Conservation (phyloP, 1,139 yeast genomes). For the Lodderomyces elongisporus region DNA sequence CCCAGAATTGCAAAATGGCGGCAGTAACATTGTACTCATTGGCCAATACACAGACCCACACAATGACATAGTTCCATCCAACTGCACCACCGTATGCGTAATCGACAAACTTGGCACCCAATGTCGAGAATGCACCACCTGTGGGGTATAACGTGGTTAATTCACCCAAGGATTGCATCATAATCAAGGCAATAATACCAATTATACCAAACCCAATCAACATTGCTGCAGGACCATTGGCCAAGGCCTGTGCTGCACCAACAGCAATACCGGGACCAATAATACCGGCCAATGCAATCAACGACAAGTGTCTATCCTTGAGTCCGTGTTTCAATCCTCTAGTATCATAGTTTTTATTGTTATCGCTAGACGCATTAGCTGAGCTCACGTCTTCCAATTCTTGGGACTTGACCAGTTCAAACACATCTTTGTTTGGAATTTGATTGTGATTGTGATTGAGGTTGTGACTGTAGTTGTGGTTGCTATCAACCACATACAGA, state of each 20-base stretch:
- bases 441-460: too few relatives aligned
- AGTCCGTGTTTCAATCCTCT: conserved; percentile 26
- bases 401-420: conserved; percentile 5
- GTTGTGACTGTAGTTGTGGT: too few relatives aligned
- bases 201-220: conserved; percentile 44
- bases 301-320: conserved; percentile 41
- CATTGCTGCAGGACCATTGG: conserved; percentile 44
- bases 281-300: conserved; percentile 51
- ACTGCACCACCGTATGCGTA: conserved; percentile 56
- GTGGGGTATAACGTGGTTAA: conserved; percentile 47
- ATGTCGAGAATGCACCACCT: conserved; percentile 52
- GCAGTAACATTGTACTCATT: conserved; percentile 56
- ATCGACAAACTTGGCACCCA: conserved; percentile 50
- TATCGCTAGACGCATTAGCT: too few relatives aligned
- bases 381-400: conserved; percentile 1
- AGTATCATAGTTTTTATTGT: conserved; percentile 9
- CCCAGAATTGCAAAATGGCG: conserved; percentile 53
- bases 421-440: conserved; percentile 3
- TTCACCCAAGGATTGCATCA: conserved; percentile 59
- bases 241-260: conserved; percentile 43
- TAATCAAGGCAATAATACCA: conserved; percentile 51
- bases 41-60: conserved; percentile 58
- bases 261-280: conserved; percentile 52
- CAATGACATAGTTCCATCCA: conserved; percentile 60
- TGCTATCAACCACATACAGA: too few relatives aligned